Evolutionary conservation across 129 eudicot species (phyloP).

Genomic region (Flaveria bidentis): DNA sequence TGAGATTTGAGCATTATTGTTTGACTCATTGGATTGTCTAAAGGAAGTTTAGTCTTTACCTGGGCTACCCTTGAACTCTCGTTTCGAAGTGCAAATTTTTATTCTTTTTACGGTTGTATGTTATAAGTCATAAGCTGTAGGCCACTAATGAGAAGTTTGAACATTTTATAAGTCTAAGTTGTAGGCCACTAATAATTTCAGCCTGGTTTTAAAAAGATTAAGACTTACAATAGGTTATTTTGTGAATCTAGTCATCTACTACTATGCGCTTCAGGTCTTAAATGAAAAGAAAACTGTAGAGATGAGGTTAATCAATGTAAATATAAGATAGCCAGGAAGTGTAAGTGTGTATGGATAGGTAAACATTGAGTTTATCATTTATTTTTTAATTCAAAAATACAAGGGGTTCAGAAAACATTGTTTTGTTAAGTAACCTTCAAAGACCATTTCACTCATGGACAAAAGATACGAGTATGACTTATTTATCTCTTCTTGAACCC

Average conservation of each 20-base stretch:
- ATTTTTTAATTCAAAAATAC: not conserved
- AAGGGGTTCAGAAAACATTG: not conserved
- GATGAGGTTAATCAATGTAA: not conserved
- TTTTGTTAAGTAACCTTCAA: not conserved
- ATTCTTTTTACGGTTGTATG: too few species aligned
- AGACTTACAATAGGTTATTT: not conserved
- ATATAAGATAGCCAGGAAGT: slow-evolving; percentile 2
- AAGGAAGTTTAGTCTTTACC: too few species aligned
- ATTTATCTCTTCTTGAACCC: not conserved
- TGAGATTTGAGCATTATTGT: too few species aligned
- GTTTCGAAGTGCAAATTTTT: too few species aligned
- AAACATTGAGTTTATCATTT: not conserved
- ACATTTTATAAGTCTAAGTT: not conserved
- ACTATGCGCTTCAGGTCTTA: too few species aligned
- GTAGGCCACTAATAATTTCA: not conserved
- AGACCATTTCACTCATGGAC: not conserved
- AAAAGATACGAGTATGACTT: not conserved
- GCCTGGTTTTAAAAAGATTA: not conserved
- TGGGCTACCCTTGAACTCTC: not conserved
- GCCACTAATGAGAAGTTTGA: not conserved
- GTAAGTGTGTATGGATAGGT: not conserved
- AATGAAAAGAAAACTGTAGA: not conserved
- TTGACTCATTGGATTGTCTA: too few species aligned
- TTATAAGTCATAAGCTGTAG: too few species aligned
- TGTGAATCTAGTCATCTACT: too few species aligned